Base-by-base conservation (phyloP, 208 protist genomes). In the Crithidia thermophila region DNA sequence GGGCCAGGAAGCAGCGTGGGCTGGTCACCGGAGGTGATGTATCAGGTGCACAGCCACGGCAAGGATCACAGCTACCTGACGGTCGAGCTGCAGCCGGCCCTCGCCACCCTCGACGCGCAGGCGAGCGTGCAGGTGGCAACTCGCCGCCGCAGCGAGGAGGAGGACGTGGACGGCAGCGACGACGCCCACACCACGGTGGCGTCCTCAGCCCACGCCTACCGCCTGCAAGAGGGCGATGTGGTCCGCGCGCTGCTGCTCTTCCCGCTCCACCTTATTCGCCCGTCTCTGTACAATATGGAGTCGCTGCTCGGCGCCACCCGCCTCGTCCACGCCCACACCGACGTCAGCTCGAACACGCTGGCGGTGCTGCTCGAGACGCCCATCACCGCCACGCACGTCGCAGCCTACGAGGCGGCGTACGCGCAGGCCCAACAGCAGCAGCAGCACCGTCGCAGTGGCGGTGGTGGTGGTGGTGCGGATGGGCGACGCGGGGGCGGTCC, bases 221-320 rank as follows among this genome's bases (percentile, higher is more conserved):
- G 43, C 49, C 65, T 85, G 27, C 66, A 52, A 1, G 74, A 42
- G 11, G 85, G 86, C 18, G 86, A 90, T 49, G 78, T 79, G 28
- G 69, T 92, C 11, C 65, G 77, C 16, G 63, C 76, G 6, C 72
- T 94, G 46, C 34, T 94, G 1, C 60, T 92, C 34, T 86, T 94
- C 39, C 88, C 88, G 18, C 73, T 94, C 18, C 88, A 94, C 66
- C 62, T 90, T 16, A 30, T 87, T 9, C 83, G 88, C 1, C 88
- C 88, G 34, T 75, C 56, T 20, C 63, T 94, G 43, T 60, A 90
- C 68, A 80, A 63, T 55, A 82, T 94, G 74, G 77, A 84, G 63
- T 88, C 83, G 0, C 27, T 82, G 7, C 25, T 66, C 7, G 84
- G 75, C 25, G 36, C 39, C 5, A 85, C 83, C 8, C 59, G 34